A percentile compares a stretch with the other conserved stretches of the same genome.
These are phyloP conservation scores for Talaromyces marneffei DNA, from an alignment of 2,329 filamentous ascomycete genomes.

Conservation along the genomic window DNA sequence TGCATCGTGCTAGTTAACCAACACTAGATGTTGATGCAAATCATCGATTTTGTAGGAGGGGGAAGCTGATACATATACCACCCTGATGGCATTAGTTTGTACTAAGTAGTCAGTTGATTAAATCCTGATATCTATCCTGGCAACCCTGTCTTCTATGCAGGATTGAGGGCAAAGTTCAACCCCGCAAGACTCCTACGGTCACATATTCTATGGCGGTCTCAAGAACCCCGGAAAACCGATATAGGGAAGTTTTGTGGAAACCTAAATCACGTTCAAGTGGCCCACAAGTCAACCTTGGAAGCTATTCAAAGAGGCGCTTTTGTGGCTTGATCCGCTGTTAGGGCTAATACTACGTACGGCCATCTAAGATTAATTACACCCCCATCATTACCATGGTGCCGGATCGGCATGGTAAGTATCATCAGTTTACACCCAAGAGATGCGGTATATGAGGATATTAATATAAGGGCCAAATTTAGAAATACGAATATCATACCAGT, in stretches of 20 bases:
- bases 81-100: neutral
- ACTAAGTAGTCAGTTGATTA: neutral
- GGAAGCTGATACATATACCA: neutral
- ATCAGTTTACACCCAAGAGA: neutral
- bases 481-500: neutral
- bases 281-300: neutral
- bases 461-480: neutral
- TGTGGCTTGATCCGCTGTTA: neutral
- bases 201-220: neutral
- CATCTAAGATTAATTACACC: neutral
- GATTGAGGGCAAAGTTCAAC: neutral
- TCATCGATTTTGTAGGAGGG: neutral
- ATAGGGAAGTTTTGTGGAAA: neutral
- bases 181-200: neutral
- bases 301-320: neutral
- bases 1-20: neutral
- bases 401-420: neutral
- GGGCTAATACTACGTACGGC: neutral
- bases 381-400: neutral
- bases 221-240: neutral
- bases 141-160: neutral
- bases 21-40: neutral
- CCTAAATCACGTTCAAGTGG: neutral
- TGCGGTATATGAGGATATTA: neutral
- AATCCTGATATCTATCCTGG: neutral